Base-by-base conservation (phyloP, 1,284 basidiomycete genomes). In the Austropuccinia psidii region DNA sequence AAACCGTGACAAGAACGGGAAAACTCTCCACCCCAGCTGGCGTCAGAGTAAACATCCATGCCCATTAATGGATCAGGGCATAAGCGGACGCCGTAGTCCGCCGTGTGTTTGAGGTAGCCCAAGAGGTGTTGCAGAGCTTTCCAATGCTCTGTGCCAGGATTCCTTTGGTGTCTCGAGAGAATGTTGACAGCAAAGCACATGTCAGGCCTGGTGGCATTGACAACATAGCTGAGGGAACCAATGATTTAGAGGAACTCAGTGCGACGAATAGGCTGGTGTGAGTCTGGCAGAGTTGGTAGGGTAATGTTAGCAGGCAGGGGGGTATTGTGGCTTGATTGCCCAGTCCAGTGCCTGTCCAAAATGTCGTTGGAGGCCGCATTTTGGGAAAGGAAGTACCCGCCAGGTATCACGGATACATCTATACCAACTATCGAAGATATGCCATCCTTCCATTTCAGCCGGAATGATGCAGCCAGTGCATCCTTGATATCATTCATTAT, bases 151-250 rank as follows among this genome's bases (percentile, higher is more conserved):
- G 21, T 8, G 11, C 43, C 33, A 4, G 67, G 67, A 2, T 47
- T n/a, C 19, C 39, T 57, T 4, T 52, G 21, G 31, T 45, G 49
- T 1, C 41, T 1, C 1, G 29, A n/a, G 3, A 70, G 55, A 17
- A 39, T 11, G 13, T 70, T 70, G 2, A 70, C 67, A 4, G 67
- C 29, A 37, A 19, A 70, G n/a, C 15, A 19, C 29, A 69, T 57
- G n/a, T 69, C 52, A 4, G 66, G 54, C 21, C 39, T 1, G 3
- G 50, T 69, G 5, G 4, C 52, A 6, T 41, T 43, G 1, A 19
- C 52, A 6, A 69, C 2, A 35, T 69, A 47, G 15, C 52, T 69
- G 15, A 69, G 39, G 19, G 33, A 55, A 7, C 49, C 33, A 7
- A 55, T n/a, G 6, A 55, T 21, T 11, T 33, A 55, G 21, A 57